A percentile compares a stretch with the other conserved stretches of the same genome.
Evolutionary conservation across 441 rosid genomes (phyloP).

Genomic region (Mallotus repandus): DNA sequence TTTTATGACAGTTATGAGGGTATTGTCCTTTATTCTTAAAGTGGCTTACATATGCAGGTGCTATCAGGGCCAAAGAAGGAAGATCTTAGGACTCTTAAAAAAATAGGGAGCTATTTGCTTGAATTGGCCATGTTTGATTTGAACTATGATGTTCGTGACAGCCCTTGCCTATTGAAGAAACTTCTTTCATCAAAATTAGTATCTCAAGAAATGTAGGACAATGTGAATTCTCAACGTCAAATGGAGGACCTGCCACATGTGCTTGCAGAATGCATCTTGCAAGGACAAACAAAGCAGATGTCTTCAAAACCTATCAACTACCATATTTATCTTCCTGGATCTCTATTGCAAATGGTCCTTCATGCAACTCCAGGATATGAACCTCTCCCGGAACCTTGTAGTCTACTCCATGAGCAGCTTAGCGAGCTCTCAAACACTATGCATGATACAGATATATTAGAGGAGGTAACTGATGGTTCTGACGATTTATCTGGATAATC

Average conservation of each 20-base stretch:
- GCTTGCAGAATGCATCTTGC: conserved; percentile 59
- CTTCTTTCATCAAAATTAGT: conserved; percentile 43
- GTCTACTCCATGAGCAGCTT: conserved; percentile 45
- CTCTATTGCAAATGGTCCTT: conserved; percentile 92
- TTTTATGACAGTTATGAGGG: background rate
- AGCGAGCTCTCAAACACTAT: conserved; percentile 30
- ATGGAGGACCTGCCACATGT: conserved; percentile 35
- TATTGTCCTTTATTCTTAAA: conserved; percentile 15
- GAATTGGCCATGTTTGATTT: conserved; percentile 85
- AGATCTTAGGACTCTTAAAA: conserved; percentile 48
- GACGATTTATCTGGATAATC: conserved; percentile 53
- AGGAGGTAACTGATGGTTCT: conserved; percentile 45
- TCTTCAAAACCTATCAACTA: conserved; percentile 42
- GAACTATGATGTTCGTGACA: conserved; percentile 90
- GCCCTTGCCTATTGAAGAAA: conserved; percentile 77
- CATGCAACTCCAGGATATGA: conserved; percentile 99
- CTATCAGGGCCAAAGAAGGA: conserved; percentile 47
- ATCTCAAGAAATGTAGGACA: conserved; percentile 40
- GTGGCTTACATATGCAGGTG: conserved; percentile 45
- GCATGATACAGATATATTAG: conserved; percentile 31
- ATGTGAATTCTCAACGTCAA: conserved; percentile 34
- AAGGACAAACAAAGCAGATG: conserved; percentile 43
- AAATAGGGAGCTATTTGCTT: conserved; percentile 63
- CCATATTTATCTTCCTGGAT: conserved; percentile 93
- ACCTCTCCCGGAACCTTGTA: conserved; percentile 94